phyloP scores from a whole-genome alignment of 202 grass and related monocot species.

The Schoenoplectus triqueter region DNA sequence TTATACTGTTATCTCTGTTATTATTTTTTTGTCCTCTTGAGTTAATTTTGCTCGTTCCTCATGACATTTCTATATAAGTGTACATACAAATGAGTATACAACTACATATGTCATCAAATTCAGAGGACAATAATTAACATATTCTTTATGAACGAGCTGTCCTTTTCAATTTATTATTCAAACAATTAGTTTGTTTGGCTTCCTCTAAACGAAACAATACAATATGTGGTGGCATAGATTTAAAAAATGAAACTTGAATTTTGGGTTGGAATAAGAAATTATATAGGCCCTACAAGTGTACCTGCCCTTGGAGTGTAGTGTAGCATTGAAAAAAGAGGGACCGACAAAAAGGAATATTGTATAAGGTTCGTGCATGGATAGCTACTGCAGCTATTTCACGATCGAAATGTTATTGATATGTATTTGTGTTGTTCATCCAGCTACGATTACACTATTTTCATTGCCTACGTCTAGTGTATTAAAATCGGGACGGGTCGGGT shows the following conservation, averaged over 20 bases:
- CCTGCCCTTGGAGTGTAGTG: conserved; percentile 21
- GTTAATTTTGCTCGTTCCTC: not conserved
- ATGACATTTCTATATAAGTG: not conserved
- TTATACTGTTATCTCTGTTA: not conserved
- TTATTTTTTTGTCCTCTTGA: not conserved
- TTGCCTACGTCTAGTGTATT: not conserved
- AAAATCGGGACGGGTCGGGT: too few relatives aligned
- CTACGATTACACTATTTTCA: not conserved
- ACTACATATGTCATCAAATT: not conserved
- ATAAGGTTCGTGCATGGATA: conserved; percentile 39
- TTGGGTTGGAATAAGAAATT: conserved; percentile 33
- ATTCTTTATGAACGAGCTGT: conserved; percentile 10
- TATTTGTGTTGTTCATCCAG: conserved; percentile 1
- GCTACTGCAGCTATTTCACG: not conserved
- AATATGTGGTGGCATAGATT: conserved; percentile 6
- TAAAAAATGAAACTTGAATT: conserved; percentile 19
- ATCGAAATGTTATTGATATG: not conserved
- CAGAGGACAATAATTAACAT: conserved; percentile 11
- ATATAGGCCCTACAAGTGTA: conserved; percentile 15
- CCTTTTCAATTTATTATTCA: conserved; percentile 17
- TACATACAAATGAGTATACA: not conserved
- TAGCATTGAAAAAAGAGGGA: conserved; percentile 28
- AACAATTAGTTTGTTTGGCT: not conserved
- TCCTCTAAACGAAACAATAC: conserved; percentile 25
- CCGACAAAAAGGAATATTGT: conserved; percentile 42